Percentiles rank a stretch among this genome's conserved stretches.
Conservation (phyloP, 2,329 filamentous ascomycete species). For the Alternaria hordeiaustralica region DNA sequence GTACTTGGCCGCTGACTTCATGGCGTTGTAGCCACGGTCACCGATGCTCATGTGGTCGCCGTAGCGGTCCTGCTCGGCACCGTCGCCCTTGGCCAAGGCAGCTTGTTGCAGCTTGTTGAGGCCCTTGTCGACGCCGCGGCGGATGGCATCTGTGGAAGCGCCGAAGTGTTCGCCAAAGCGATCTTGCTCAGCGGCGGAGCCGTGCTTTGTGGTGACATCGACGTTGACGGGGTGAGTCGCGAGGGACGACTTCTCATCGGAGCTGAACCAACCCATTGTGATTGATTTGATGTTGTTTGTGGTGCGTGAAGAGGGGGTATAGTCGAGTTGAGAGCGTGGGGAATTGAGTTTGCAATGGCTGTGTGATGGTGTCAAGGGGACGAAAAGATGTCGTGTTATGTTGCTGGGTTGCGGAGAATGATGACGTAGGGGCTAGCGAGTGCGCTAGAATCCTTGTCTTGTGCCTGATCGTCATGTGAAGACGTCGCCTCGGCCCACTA, state of each 20-base stretch:
- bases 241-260: constrained; percentile 26
- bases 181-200: constrained; percentile 44
- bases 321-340: not conserved
- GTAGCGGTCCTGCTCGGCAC: constrained; percentile 37
- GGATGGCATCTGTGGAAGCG: constrained; percentile 26
- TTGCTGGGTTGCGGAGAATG: constrained; percentile 6
- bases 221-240: constrained; percentile 29
- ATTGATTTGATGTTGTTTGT: constrained; percentile 2
- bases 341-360: not conserved
- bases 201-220: constrained; percentile 31
- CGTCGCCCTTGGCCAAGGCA: constrained; percentile 18
- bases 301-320: not conserved
- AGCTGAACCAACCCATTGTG: constrained; percentile 37
- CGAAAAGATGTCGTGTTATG: constrained; percentile 7
- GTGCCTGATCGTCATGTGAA: constrained; percentile 11
- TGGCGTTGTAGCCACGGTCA: constrained; percentile 13
- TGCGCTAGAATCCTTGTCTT: constrained; percentile 10
- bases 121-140: constrained; percentile 28
- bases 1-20: constrained; percentile 23
- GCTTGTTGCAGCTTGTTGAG: constrained; percentile 26
- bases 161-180: constrained; percentile 39
- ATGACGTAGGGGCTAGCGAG: constrained; percentile 14
- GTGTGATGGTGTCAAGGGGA: not conserved
- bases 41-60: constrained; percentile 24
- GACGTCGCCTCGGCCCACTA: not conserved